phyloP scores from a whole-genome alignment of 768 basidiomycete genomes.

The Tephrocybe sp. region DNA sequence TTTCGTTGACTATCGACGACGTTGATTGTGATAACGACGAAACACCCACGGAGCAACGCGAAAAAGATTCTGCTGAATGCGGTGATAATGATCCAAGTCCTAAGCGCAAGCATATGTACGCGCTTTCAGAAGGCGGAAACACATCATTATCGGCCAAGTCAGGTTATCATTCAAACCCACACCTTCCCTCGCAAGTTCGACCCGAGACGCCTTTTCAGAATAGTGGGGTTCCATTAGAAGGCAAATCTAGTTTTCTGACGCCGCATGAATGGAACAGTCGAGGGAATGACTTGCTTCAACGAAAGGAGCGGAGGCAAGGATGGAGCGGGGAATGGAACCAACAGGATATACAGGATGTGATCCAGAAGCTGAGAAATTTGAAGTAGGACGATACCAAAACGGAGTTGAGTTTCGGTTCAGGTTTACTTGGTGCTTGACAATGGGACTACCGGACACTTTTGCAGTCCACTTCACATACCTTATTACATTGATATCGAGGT shows the following conservation, averaged over 20 bases:
- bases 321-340: constrained; percentile 29
- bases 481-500: no score
- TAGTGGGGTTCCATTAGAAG: constrained; percentile 1
- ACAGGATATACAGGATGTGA: constrained; percentile 24
- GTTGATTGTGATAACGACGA: constrained; percentile 6
- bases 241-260: background rate
- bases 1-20: constrained; percentile 1
- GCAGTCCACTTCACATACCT: no score
- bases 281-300: constrained; percentile 3
- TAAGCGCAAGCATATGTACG: background rate
- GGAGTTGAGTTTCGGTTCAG: no score
- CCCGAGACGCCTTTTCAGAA: constrained; percentile 15
- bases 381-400: constrained; percentile 9
- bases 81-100: constrained; percentile 1
- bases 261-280: background rate
- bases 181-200: constrained; percentile 5
- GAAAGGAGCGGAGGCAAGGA: constrained; percentile 19
- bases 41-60: background rate
- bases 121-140: background rate
- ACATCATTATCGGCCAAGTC: background rate
- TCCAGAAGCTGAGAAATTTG: constrained; percentile 20
- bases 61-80: background rate
- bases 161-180: constrained; percentile 1
- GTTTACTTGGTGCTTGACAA: no score
- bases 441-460: no score